Conservation (phyloP, 192 early-diverging fungal genomes). For the Gonapodya sp. region DNA sequence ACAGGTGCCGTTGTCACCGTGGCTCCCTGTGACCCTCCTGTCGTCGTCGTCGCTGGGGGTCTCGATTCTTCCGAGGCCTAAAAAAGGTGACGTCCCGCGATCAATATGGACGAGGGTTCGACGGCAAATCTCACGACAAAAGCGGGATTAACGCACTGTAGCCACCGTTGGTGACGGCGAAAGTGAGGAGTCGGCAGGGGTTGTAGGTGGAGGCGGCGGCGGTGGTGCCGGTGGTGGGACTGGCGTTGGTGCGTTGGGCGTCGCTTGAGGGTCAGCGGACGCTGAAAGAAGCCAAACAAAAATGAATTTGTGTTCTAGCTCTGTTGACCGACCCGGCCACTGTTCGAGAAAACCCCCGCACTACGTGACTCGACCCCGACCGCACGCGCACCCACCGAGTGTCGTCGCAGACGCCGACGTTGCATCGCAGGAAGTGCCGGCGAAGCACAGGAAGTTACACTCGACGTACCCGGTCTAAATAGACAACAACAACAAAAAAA, state of each 20-base stretch:
- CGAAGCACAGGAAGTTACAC: not conserved
- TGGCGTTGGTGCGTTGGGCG: not conserved
- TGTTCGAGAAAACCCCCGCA: not conserved
- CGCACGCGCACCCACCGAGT: too few relatives aligned
- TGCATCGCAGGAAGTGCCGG: too few relatives aligned
- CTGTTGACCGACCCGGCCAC: not conserved
- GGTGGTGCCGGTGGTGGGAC: not conserved
- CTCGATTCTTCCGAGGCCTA: not conserved
- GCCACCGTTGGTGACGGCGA: too few relatives aligned
- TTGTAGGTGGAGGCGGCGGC: not conserved
- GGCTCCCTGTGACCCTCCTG: too few relatives aligned
- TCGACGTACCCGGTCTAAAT: not conserved
- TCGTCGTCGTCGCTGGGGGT: not conserved
- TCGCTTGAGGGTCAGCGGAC: too few relatives aligned
- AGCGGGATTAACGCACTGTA: too few relatives aligned
- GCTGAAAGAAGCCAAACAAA: not conserved
- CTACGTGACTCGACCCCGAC: not conserved
- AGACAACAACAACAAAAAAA: too few relatives aligned
- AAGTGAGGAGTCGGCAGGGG: not conserved
- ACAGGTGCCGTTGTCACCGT: too few relatives aligned
- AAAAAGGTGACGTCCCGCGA: not conserved
- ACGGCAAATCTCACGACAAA: not conserved
- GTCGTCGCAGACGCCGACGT: too few relatives aligned
- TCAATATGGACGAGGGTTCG: not conserved
- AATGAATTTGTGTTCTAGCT: not conserved